Evolutionary conservation across 2,329 filamentous ascomycete species (phyloP), one percentile per base, ranked within the genome.

Genomic region (Phoma sp.): DNA sequence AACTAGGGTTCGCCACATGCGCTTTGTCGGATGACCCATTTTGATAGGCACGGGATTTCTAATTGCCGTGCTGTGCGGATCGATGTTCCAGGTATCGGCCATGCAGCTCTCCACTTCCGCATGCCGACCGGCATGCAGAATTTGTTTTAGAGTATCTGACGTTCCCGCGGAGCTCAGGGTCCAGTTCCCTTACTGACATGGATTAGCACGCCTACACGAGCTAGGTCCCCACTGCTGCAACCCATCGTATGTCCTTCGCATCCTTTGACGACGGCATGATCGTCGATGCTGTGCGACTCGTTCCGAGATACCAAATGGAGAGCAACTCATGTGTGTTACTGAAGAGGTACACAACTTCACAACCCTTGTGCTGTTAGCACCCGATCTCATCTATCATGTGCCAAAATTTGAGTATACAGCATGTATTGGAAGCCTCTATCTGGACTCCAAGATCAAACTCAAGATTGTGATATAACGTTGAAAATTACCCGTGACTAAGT

Each of bases 91-190:
- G 32, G 38, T 33, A n/a, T 33, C 13, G 33, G 47, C 13, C 32
- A 54, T 54, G 45, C 51, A 44, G 35, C 44, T 36, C 32, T 48
- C 8, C 40, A 44, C 35, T 45, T 54, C 29, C 27, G 29, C 44
- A 53, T 48, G 27, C 22, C 33, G 4, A 10, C 7, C 13, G 29
- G 5, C 9, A 37, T 46, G 46, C 46, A 39, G 29, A 45, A 37
- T 18, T 27, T 27, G 18, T 18, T 22, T 37, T 41, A 38, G 24
- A 18, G 27, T 10, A 33, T 40, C 27, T 11, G 25, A 25, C 32
- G n/a, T 25, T 38, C 25, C 38, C 50, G 33, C 50, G 22, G 43
- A 32, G 9, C 5, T 9, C 8, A 37, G 36, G 38, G 38, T 30
- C 24, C 36, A 35, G n/a, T 22, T 38, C 36, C 30, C 10, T 29